These are phyloP conservation scores for Suillus spraguei DNA, from an alignment of 768 basidiomycete species.

Conservation along the genomic window DNA sequence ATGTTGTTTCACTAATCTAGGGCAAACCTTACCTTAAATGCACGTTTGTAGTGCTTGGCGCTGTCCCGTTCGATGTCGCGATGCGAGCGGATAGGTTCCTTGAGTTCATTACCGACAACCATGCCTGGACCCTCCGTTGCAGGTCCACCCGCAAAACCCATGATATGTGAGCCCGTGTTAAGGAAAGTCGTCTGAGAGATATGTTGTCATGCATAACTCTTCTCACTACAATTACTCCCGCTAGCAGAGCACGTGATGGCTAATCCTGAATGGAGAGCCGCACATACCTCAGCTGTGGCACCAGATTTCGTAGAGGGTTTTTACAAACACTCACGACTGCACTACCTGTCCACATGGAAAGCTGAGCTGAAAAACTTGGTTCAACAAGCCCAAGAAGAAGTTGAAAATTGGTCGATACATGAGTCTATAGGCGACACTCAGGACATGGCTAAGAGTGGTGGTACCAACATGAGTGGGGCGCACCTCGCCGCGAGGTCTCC, in stretches of 20 bases:
- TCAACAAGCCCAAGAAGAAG: slow-evolving; percentile 73
- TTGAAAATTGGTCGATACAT: slow-evolving; percentile 43
- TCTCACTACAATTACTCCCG: no score
- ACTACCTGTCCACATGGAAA: slow-evolving; percentile 92
- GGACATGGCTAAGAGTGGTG: slow-evolving; percentile 10
- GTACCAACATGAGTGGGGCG: slow-evolving; percentile 56
- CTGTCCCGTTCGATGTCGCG: no score
- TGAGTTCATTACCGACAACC: no score
- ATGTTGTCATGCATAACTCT: no score
- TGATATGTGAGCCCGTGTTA: no score
- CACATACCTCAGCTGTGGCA: slow-evolving; percentile 85
- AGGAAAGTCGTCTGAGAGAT: no score
- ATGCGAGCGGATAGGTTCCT: no score
- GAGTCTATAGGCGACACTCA: slow-evolving; percentile 11
- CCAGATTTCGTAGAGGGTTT: slow-evolving; percentile 87
- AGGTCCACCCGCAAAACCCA: no score
- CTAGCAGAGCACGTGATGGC: slow-evolving; percentile 80
- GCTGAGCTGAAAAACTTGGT: slow-evolving; percentile 83
- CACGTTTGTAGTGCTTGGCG: no score
- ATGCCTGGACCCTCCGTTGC: no score
- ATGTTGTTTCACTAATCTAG: no score
- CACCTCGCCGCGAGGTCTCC: slow-evolving; percentile 53
- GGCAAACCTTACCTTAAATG: no score
- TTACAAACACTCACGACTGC: slow-evolving; percentile 87
- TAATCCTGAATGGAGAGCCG: slow-evolving; percentile 81